These are phyloP conservation scores for Cryptomeria japonica DNA, from an alignment of 75 land plant species.

Conservation along the genomic window DNA sequence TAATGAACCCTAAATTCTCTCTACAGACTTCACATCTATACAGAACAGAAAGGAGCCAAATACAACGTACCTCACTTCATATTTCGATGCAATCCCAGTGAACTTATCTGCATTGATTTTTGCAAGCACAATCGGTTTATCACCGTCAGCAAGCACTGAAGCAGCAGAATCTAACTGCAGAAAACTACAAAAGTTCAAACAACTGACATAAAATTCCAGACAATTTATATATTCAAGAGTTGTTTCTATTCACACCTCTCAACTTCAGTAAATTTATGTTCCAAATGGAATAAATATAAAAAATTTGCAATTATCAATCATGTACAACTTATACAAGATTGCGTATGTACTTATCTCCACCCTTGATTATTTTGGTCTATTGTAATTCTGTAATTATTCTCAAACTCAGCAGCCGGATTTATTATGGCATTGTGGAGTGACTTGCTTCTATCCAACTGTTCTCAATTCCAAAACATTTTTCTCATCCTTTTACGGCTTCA, in stretches of 20 bases:
- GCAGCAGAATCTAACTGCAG: slow-evolving; percentile 90
- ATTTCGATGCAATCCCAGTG: slow-evolving; percentile 51
- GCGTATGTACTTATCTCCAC: no score
- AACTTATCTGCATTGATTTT: slow-evolving; percentile 89
- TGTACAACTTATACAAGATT: no score
- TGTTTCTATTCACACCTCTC: not conserved
- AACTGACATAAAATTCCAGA: not conserved
- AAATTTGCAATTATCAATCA: not conserved
- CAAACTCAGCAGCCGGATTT: no score
- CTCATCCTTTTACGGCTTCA: no score
- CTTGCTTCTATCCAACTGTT: no score
- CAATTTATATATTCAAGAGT: not conserved
- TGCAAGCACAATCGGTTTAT: slow-evolving; percentile 62
- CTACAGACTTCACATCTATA: not conserved
- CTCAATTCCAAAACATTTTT: no score
- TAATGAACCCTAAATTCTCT: not conserved
- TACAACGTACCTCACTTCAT: slow-evolving; percentile 69
- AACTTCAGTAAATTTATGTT: not conserved
- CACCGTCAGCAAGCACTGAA: slow-evolving; percentile 53
- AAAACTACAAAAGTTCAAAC: not conserved
- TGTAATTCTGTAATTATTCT: no score
- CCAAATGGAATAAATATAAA: not conserved
- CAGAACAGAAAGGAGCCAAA: not conserved
- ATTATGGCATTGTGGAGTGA: no score
- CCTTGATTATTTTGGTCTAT: no score